phyloP scores from a whole-genome alignment of 2,329 filamentous ascomycete species.

The Fusarium armeniacum region DNA sequence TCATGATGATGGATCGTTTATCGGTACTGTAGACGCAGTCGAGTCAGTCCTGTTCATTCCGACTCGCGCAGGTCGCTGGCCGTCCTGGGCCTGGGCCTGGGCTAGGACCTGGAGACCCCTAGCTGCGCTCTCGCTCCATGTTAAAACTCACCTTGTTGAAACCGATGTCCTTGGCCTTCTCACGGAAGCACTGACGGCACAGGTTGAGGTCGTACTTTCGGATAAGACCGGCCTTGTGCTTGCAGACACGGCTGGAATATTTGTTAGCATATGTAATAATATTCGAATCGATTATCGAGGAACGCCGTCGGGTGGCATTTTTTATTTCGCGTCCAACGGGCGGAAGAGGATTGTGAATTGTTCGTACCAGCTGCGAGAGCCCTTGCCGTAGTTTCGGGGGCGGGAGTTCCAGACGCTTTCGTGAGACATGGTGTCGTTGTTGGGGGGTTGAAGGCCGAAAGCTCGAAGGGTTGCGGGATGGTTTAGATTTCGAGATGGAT shows the following conservation, averaged over 20 bases:
- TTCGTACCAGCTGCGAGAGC: conserved; percentile 89
- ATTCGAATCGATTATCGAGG: conserved; percentile 16
- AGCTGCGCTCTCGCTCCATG: conserved; percentile 13
- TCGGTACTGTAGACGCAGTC: conserved; percentile 53
- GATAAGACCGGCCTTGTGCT: conserved; percentile 98
- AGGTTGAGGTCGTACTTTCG: conserved; percentile 99
- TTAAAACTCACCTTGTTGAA: conserved; percentile 74
- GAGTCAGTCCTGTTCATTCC: conserved; percentile 35
- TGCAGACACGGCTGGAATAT: conserved; percentile 73
- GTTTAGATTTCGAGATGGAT: conserved; percentile 53
- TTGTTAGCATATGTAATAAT: conserved; percentile 50
- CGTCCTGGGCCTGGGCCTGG: background rate
- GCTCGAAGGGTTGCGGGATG: conserved; percentile 50
- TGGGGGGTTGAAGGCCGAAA: conserved; percentile 51
- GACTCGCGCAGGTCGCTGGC: background rate
- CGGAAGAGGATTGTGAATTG: conserved; percentile 8
- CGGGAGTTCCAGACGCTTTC: conserved; percentile 99
- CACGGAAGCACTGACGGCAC: conserved; percentile 84
- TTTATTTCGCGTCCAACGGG: conserved; percentile 21
- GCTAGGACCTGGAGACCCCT: background rate
- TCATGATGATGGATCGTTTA: conserved; percentile 51
- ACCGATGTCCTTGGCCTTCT: conserved; percentile 79
- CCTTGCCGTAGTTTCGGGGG: conserved; percentile 97
- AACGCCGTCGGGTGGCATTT: conserved; percentile 6
- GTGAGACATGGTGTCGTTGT: conserved; percentile 73